Evolutionary conservation across 129 eudicot genomes (phyloP), one percentile per base, ranked within the genome.

Genomic region (Lactuca saligna): DNA sequence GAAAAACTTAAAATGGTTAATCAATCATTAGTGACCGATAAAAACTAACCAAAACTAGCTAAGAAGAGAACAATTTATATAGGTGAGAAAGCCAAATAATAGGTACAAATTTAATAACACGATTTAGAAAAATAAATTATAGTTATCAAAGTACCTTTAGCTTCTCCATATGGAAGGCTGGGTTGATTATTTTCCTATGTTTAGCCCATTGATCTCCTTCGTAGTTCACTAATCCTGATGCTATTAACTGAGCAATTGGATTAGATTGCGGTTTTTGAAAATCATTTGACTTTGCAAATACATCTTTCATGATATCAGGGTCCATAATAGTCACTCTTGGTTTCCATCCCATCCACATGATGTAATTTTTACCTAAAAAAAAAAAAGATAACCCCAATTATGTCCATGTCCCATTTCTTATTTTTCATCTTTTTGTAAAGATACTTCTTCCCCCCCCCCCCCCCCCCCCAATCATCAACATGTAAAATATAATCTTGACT

Each of bases 151-250:
- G 11, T 61, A 61, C 66, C 66, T 62, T 62, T 46, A 46, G 51
- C 5, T 46, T 46, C 15, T 46, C n/a, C 51, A 46, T 46, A 46
- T 46, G 51, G 51, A 46, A 46, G 59, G 82, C 65, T 10, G 82
- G 77, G 57, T 51, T 72, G 29, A 78, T 8, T 38, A 78, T 7
- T 54, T 50, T 72, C 56, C 75, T 78, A 46, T 72, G 82, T 44
- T 57, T 78, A 50, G 68, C 64, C 82, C 78, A 72, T 11, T 66
- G 37, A 16, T 78, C 74, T 14, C 73, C 82, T 16, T 78, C 82
- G 3, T 15, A 25, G 54, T 3, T 50, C 25, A 65, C 57, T 25
- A 78, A 50, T 8, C 82, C 78, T 6, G 74, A 13, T 35, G 34
- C 65, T 13, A 78, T 10, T 17, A 58, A 58, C 72, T 46, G 25